A percentile compares a stretch with the other conserved stretches of the same genome.
Conservation (phyloP, 768 basidiomycete species). For the Xerocomellus chrysenteron region DNA sequence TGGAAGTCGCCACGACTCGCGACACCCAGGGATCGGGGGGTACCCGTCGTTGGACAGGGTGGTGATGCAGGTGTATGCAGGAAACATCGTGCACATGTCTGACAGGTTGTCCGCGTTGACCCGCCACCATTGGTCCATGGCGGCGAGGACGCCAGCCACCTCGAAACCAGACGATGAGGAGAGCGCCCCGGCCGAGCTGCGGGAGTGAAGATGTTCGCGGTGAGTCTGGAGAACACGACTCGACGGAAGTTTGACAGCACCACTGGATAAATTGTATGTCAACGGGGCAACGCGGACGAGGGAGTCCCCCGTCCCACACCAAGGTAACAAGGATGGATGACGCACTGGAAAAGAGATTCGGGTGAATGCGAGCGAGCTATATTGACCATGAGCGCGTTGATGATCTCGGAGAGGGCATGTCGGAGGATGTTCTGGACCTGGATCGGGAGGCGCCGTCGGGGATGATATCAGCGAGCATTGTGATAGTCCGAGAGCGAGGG, state of each 20-base stretch:
- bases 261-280: too few relatives aligned
- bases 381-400: conserved; percentile 85
- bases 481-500: too few relatives aligned
- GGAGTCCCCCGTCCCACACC: too few relatives aligned
- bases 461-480: too few relatives aligned
- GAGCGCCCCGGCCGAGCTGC: conserved; percentile 13
- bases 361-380: conserved; percentile 83
- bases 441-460: conserved; percentile 53
- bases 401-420: conserved; percentile 80
- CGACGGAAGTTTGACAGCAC: conserved; percentile 88
- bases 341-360: conserved; percentile 83
- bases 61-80: conserved; percentile 25
- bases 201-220: too few relatives aligned
- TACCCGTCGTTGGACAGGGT: conserved; percentile 18
- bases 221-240: too few relatives aligned
- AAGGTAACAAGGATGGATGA: conserved; percentile 13
- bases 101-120: not conserved
- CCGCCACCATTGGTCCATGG: too few relatives aligned
- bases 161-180: conserved; percentile 20
- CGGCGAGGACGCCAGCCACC: conserved; percentile 10
- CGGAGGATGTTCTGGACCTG: conserved; percentile 77
- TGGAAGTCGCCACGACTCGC: conserved; percentile 24
- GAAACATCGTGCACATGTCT: conserved; percentile 8
- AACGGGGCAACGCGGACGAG: too few relatives aligned
- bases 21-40: conserved; percentile 18